A percentile compares a stretch with the other conserved stretches of the same genome.
Evolutionary conservation across 441 rosid species (phyloP).

Genomic region (Eruca vesicaria): DNA sequence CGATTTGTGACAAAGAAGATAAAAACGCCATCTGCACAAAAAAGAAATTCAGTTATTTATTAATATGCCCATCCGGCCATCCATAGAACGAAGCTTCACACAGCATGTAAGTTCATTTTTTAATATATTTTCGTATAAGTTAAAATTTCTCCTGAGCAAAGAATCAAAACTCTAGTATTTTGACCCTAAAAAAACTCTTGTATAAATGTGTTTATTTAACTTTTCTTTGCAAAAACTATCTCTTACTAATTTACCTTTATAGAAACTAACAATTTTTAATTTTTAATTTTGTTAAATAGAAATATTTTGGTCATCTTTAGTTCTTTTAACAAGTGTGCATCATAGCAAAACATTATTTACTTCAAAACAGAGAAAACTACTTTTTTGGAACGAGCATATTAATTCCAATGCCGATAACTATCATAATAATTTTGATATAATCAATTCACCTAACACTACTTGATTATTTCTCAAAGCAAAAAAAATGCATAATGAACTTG

Average conservation of each 20-base stretch:
- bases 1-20: constrained; percentile 45
- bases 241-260: neutral
- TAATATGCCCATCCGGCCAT: neutral
- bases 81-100: neutral
- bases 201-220: neutral
- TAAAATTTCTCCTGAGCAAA: neutral
- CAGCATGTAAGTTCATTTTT: neutral
- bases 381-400: neutral
- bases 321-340: neutral
- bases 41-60: neutral
- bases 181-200: no score
- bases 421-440: neutral
- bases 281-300: neutral
- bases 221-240: no score
- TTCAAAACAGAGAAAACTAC: neutral
- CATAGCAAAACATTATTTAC: neutral
- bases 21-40: constrained; percentile 52
- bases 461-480: neutral
- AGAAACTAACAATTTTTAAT: neutral
- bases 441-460: neutral
- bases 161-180: no score
- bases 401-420: neutral
- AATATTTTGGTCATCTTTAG: neutral
- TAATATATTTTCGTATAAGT: neutral
- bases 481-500: neutral